A percentile compares a stretch with the other conserved stretches of the same genome.
phyloP scores from a whole-genome alignment of 768 basidiomycete species.

The Albatrellus ellisii region DNA sequence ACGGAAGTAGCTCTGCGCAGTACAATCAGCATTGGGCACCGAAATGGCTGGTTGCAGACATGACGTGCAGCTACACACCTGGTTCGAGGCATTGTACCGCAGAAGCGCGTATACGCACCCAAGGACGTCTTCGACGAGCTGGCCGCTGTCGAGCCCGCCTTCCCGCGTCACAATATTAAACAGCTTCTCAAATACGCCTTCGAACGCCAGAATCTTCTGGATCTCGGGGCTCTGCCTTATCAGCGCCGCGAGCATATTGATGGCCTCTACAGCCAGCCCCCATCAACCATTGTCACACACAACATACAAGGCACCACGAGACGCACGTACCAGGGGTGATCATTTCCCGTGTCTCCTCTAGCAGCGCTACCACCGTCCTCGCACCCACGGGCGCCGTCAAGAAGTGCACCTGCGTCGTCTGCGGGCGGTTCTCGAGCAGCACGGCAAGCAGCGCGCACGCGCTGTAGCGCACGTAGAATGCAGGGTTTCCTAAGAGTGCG shows the following conservation, averaged over 20 bases:
- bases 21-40: slow-evolving; percentile 12
- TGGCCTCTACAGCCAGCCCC: neutral
- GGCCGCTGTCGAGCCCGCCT: slow-evolving; percentile 62
- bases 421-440: slow-evolving; percentile 71
- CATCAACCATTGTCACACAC: too few relatives aligned
- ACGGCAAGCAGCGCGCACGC: slow-evolving; percentile 72
- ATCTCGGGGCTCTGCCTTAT: slow-evolving; percentile 84
- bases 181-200: slow-evolving; percentile 91
- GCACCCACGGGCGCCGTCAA: slow-evolving; percentile 73
- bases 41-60: neutral
- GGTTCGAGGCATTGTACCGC: slow-evolving; percentile 89
- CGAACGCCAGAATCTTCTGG: slow-evolving; percentile 93
- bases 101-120: slow-evolving; percentile 77
- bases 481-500: slow-evolving; percentile 55
- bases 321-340: slow-evolving; percentile 64
- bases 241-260: slow-evolving; percentile 33
- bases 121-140: slow-evolving; percentile 77
- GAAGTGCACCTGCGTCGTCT: slow-evolving; percentile 82
- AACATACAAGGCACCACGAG: neutral
- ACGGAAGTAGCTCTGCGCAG: slow-evolving; percentile 81
- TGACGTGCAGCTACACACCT: slow-evolving; percentile 53
- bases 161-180: slow-evolving; percentile 81
- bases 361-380: slow-evolving; percentile 52
- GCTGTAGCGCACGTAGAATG: slow-evolving; percentile 78
- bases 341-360: slow-evolving; percentile 83